These are phyloP conservation scores for Candida sanyiensis DNA, from an alignment of 805 yeast genomes.

Conservation along the genomic window DNA sequence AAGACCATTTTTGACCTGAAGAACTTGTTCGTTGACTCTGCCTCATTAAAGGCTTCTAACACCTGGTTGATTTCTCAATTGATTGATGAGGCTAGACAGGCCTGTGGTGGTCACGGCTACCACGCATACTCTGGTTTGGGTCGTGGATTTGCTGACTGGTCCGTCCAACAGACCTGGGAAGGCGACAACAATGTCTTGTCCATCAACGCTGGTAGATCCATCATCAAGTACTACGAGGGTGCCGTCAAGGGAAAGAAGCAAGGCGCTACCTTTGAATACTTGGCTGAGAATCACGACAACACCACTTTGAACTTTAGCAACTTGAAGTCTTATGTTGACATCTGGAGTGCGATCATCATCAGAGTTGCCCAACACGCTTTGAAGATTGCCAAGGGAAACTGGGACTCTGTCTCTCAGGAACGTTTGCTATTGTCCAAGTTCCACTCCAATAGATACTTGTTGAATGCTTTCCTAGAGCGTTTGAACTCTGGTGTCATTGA, in stretches of 20 bases:
- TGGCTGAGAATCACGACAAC: constrained; percentile 26
- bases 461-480: constrained; percentile 29
- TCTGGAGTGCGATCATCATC: constrained; percentile 33
- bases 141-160: constrained; percentile 86
- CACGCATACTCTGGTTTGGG: constrained; percentile 91
- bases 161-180: constrained; percentile 98
- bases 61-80: constrained; percentile 81
- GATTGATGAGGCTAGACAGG: constrained; percentile 86
- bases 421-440: constrained; percentile 35
- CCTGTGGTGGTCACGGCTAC: constrained; percentile 96
- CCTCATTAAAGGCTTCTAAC: constrained; percentile 80
- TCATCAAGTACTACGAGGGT: constrained; percentile 37
- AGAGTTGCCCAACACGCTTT: constrained; percentile 28
- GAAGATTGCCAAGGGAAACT: constrained; percentile 27
- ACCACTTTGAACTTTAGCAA: constrained; percentile 22
- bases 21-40: constrained; percentile 76
- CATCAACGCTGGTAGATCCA: constrained; percentile 76
- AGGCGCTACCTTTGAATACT: constrained; percentile 27
- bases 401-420: constrained; percentile 34
- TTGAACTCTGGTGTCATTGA: constrained; percentile 18
- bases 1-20: constrained; percentile 59
- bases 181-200: constrained; percentile 90
- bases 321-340: constrained; percentile 18
- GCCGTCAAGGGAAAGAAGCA: constrained; percentile 31
- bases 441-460: constrained; percentile 35